Evolutionary conservation across 768 basidiomycete species (phyloP).

Genomic region (Boletus pseudopeckii): DNA sequence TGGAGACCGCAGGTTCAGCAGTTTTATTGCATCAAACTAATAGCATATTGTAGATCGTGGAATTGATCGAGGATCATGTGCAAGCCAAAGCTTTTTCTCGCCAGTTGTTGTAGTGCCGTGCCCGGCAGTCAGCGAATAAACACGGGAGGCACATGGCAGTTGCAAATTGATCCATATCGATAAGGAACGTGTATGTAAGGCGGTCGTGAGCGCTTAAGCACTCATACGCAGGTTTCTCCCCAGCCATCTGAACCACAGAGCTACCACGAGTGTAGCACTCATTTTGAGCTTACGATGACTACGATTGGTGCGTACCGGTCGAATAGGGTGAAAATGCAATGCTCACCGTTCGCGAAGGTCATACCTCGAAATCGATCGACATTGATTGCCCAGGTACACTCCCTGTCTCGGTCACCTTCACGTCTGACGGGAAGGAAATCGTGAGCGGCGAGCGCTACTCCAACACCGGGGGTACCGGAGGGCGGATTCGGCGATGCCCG

Average conservation of each 20-base stretch:
- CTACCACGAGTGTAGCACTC: neutral
- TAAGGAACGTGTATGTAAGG: too few relatives aligned
- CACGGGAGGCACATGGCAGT: too few relatives aligned
- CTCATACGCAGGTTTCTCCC: neutral
- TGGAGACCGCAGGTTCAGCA: too few relatives aligned
- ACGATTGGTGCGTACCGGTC: neutral
- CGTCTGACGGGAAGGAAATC: conserved; percentile 1
- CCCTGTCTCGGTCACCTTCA: conserved; percentile 7
- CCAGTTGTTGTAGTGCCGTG: too few relatives aligned
- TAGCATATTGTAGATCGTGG: too few relatives aligned
- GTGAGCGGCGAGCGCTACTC: conserved; percentile 1
- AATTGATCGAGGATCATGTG: too few relatives aligned
- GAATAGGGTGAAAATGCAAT: neutral
- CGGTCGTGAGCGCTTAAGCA: too few relatives aligned
- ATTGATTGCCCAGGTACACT: conserved; percentile 1
- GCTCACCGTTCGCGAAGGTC: neutral
- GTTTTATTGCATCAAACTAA: too few relatives aligned
- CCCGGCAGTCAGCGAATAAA: too few relatives aligned
- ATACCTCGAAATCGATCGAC: neutral
- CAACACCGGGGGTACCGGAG: neutral
- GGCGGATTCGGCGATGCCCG: conserved; percentile 1
- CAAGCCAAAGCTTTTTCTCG: too few relatives aligned
- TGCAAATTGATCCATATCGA: too few relatives aligned
- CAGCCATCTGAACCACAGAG: neutral
- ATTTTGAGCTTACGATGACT: neutral